A percentile compares a stretch with the other conserved stretches of the same genome.
These are phyloP conservation scores for Polygonum aviculare DNA, from an alignment of 148 eudicot genomes.

Conservation along the genomic window DNA sequence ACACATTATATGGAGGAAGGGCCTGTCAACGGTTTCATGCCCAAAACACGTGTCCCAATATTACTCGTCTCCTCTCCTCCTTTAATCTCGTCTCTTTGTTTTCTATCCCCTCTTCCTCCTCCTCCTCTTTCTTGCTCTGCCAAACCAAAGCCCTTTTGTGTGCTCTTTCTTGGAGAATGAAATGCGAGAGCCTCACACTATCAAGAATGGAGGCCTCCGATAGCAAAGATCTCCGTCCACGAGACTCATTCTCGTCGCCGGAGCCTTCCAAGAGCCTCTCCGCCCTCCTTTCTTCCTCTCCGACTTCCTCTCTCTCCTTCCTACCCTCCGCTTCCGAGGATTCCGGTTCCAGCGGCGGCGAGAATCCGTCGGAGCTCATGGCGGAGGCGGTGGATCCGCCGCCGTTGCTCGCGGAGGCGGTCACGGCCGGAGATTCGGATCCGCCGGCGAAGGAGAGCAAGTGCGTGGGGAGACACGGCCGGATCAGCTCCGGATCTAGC, in stretches of 20 bases:
- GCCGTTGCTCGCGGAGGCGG: background rate
- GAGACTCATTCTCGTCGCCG: background rate
- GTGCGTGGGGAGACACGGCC: constrained; percentile 46
- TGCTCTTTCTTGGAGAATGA: constrained; percentile 3
- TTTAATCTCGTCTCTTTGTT: background rate
- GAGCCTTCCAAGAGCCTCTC: background rate
- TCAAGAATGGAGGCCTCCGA: background rate
- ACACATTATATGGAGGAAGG: background rate
- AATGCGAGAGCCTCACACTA: background rate
- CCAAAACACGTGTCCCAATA: background rate
- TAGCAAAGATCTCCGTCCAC: background rate
- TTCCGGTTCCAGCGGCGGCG: constrained; percentile 26
- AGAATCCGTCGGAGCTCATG: constrained; percentile 17
- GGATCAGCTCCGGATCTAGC: constrained; percentile 43
- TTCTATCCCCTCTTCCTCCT: background rate
- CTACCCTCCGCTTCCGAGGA: constrained; percentile 14
- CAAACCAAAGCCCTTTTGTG: background rate
- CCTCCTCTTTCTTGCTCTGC: constrained; percentile 1
- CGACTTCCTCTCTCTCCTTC: background rate
- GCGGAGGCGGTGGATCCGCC: constrained; percentile 2
- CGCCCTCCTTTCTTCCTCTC: background rate
- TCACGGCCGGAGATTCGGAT: constrained; percentile 7
- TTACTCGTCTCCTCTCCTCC: constrained; percentile 6
- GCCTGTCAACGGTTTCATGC: constrained; percentile 11
- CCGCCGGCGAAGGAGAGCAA: background rate